Evolutionary conservation across 805 yeast genomes (phyloP), one percentile per base, ranked within the genome.

Genomic region (Candida awuae): DNA sequence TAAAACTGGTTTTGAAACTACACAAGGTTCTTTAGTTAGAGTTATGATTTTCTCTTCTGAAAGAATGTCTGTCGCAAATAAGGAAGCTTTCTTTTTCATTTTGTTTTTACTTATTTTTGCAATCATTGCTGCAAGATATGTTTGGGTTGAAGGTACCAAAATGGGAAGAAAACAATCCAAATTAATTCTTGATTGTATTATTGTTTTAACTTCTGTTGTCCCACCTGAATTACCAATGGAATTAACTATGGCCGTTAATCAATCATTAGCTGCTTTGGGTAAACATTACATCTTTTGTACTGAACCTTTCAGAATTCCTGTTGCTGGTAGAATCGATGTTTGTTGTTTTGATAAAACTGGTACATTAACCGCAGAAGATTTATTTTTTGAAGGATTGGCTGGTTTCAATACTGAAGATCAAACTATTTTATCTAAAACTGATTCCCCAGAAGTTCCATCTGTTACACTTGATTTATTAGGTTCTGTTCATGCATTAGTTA

Each of bases 141-240:
- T 92, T 38, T 92, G 98, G 98, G 81, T 84, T 44, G 96, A 90
- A 66, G 98, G 98, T 63, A 83, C 94, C 18, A 80, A 73, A 59
- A 81, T 85, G 85, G 97, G 96, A 54, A 83, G 98, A 66, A 76
- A 85, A 52, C 95, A 90, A 62, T 84, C 94, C 39, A 90, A 90
- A 64, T 74, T 92, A 61, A 80, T 92, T 49, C 73, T 92, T 56
- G 97, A 92, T 64, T 92, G 98, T 78, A 83, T 92, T 48, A 75
- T 92, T 56, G 94, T 92, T 52, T 75, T 92, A 53, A 92, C 98
- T 15, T 88, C 97, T 36, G 98, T 92, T 47, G 98, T 92, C 29
- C 98, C 98, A 27, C 98, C 98, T 31, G 98, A 92, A 66, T 73
- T 92, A 51, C 98, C 98, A 43, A 92, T 92, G 97, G 98, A 92